Percentiles rank a stretch among this genome's conserved stretches.
Evolutionary conservation across 2,329 filamentous ascomycete species (phyloP).

Genomic region (Tolypocladium sp.): DNA sequence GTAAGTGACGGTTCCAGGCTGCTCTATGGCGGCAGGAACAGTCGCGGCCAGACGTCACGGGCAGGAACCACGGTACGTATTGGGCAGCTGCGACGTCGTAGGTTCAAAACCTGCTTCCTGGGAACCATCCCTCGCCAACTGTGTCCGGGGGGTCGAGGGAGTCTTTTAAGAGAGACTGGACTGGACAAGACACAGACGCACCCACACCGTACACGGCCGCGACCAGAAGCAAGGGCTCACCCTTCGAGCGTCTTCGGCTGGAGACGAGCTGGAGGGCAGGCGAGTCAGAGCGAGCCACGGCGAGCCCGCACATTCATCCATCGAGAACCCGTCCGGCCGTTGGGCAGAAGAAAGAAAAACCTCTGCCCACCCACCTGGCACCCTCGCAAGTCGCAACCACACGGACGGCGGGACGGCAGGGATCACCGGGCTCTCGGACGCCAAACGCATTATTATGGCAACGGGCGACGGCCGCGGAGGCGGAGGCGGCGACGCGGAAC

Average conservation of each 20-base stretch:
- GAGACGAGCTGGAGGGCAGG: background rate
- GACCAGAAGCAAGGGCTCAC: background rate
- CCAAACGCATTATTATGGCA: background rate
- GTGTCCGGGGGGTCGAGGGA: background rate
- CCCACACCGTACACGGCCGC: background rate
- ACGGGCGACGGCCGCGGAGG: background rate
- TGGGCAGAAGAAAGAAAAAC: background rate
- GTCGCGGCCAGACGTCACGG: background rate
- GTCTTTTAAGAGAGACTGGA: slow-evolving; percentile 1
- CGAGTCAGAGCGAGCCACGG: background rate
- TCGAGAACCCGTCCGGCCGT: background rate
- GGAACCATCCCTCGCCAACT: slow-evolving; percentile 1
- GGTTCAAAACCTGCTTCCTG: background rate
- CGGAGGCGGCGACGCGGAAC: background rate
- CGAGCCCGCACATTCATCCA: background rate
- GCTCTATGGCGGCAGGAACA: background rate
- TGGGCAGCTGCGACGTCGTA: background rate
- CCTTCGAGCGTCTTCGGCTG: background rate
- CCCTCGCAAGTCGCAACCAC: background rate
- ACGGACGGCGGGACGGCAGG: slow-evolving; percentile 1
- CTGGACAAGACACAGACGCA: background rate
- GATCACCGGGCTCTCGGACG: slow-evolving; percentile 2
- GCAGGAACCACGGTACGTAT: background rate
- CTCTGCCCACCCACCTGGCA: background rate
- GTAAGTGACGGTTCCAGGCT: background rate